These are phyloP conservation scores for Mycena sanguinolenta DNA, from an alignment of 768 basidiomycete species.

Conservation along the genomic window DNA sequence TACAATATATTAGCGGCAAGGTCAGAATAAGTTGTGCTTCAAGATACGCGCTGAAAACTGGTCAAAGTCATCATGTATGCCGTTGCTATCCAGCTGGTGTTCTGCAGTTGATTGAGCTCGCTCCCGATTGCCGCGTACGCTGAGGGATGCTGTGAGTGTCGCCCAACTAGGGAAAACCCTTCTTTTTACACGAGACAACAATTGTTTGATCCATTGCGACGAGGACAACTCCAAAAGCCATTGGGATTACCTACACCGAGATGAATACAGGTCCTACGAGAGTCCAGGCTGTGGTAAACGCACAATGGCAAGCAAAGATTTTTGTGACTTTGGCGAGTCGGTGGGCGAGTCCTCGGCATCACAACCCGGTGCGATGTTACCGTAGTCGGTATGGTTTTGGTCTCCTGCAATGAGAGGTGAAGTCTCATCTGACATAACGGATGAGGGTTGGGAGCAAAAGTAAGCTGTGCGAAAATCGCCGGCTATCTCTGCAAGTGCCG, in stretches of 20 bases:
- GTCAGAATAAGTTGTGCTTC: background rate
- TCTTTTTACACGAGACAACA: constrained; percentile 57
- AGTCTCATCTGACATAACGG: constrained; percentile 49
- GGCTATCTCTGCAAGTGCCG: no score
- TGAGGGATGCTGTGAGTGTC: constrained; percentile 31
- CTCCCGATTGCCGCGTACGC: constrained; percentile 70
- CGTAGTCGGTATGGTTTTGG: constrained; percentile 11
- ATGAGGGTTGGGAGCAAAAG: background rate
- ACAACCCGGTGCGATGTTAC: constrained; percentile 24
- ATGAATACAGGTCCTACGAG: background rate
- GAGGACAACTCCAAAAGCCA: constrained; percentile 63
- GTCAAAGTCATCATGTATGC: constrained; percentile 73
- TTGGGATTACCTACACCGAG: constrained; percentile 54
- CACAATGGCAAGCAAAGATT: constrained; percentile 38
- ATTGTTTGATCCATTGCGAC: constrained; percentile 65
- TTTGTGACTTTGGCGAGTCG: constrained; percentile 14
- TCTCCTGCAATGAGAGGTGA: constrained; percentile 46
- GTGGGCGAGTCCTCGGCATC: constrained; percentile 19
- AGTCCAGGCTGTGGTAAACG: constrained; percentile 35
- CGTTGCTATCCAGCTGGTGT: constrained; percentile 77
- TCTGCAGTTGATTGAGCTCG: constrained; percentile 72
- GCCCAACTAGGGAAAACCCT: background rate
- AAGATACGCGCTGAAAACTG: constrained; percentile 67
- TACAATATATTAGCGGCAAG: constrained; percentile 38
- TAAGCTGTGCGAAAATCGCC: no score